Conservation (phyloP, 768 basidiomycete species). For the Agrocybe pediades region DNA sequence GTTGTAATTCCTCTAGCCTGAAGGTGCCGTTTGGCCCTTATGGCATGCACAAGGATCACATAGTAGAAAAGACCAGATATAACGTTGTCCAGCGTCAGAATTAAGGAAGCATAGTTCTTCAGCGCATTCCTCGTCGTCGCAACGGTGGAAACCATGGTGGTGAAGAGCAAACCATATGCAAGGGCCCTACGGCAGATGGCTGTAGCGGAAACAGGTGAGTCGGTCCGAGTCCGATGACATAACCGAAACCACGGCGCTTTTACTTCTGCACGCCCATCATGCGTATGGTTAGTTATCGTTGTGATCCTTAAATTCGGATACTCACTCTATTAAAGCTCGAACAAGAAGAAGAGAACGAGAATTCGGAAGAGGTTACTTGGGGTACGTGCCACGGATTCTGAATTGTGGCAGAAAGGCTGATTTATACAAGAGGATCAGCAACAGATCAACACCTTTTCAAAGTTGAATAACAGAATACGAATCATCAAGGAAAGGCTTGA, state of each 20-base stretch:
- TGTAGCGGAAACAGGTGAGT: neutral
- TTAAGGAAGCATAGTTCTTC: slow-evolving; percentile 15
- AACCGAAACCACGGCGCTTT: slow-evolving; percentile 6
- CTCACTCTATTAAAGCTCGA: slow-evolving; percentile 49
- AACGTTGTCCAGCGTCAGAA: slow-evolving; percentile 42
- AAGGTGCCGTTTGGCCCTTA: slow-evolving; percentile 63
- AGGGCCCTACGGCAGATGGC: neutral
- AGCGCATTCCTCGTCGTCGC: slow-evolving; percentile 14
- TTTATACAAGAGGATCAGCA: slow-evolving; percentile 73
- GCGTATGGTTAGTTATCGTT: slow-evolving; percentile 30
- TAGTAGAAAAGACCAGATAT: slow-evolving; percentile 64
- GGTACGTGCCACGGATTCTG: slow-evolving; percentile 51
- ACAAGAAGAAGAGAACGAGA: slow-evolving; percentile 76
- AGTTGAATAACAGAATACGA: slow-evolving; percentile 79
- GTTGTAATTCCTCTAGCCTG: slow-evolving; percentile 59
- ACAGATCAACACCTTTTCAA: slow-evolving; percentile 89
- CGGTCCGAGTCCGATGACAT: slow-evolving; percentile 10
- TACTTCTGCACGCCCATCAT: slow-evolving; percentile 19
- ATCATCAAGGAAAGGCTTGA: slow-evolving; percentile 73
- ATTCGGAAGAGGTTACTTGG: slow-evolving; percentile 82
- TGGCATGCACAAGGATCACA: slow-evolving; percentile 48
- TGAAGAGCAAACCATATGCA: slow-evolving; percentile 3
- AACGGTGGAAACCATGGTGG: slow-evolving; percentile 17
- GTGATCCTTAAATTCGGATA: slow-evolving; percentile 2
- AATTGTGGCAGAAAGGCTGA: slow-evolving; percentile 7